Conservation (phyloP, 2,329 filamentous ascomycete genomes). For the Alternaria panax region DNA sequence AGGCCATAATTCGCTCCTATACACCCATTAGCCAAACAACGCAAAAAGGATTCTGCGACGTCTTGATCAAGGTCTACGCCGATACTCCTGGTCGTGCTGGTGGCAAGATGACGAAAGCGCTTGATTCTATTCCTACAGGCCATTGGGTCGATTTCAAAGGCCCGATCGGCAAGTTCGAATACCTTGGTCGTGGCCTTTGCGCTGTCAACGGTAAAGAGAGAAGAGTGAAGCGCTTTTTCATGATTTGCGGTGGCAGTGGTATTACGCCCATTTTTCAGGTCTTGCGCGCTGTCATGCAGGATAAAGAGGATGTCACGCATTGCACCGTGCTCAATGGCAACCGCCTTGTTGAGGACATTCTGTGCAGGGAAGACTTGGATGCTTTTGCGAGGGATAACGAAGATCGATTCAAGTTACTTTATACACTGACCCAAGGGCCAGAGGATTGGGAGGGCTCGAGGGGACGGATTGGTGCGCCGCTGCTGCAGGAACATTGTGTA, state of each 20-base stretch:
- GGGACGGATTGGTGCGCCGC: slow-evolving; percentile 69
- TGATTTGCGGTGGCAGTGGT: slow-evolving; percentile 89
- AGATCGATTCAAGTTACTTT: slow-evolving; percentile 68
- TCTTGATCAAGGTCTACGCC: slow-evolving; percentile 85
- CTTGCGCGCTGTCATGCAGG: slow-evolving; percentile 73
- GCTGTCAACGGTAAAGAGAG: slow-evolving; percentile 65
- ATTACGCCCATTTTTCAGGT: slow-evolving; percentile 93
- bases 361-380: slow-evolving; percentile 78
- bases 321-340: slow-evolving; percentile 85
- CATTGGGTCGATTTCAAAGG: slow-evolving; percentile 85
- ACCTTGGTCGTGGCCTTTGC: slow-evolving; percentile 72
- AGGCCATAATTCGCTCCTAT: slow-evolving; percentile 83
- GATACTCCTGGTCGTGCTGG: slow-evolving; percentile 65
- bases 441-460: slow-evolving; percentile 71
- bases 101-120: slow-evolving; percentile 81
- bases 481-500: slow-evolving; percentile 67
- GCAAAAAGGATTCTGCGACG: slow-evolving; percentile 70
- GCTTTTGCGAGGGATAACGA: slow-evolving; percentile 61
- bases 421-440: slow-evolving; percentile 71
- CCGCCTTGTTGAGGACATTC: slow-evolving; percentile 77
- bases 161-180: slow-evolving; percentile 85
- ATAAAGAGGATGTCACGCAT: slow-evolving; percentile 67
- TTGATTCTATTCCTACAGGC: slow-evolving; percentile 76
- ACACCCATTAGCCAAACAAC: slow-evolving; percentile 77
- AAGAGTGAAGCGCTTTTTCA: slow-evolving; percentile 72